Percentiles rank a stretch among this genome's conserved stretches.
Conservation (phyloP, 805 yeast genomes). For the Wickerhamomyces ciferrii region DNA sequence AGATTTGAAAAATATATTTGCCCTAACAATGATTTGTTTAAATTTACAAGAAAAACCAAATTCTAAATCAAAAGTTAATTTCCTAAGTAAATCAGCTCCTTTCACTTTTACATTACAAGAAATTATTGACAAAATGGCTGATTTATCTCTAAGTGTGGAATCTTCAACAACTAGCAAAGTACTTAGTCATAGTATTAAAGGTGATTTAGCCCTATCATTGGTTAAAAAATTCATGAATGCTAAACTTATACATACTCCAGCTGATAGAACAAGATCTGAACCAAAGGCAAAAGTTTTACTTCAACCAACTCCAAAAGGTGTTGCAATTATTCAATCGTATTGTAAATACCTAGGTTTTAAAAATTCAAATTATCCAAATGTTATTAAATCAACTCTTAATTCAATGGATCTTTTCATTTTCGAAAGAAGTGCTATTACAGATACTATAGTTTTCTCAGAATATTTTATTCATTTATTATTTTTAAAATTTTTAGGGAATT, state of each 20-base stretch:
- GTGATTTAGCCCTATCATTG: slow-evolving; percentile 41
- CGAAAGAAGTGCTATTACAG: slow-evolving; percentile 57
- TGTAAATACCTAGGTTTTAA: slow-evolving; percentile 51
- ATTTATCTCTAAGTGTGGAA: slow-evolving; percentile 42
- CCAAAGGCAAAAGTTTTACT: slow-evolving; percentile 39
- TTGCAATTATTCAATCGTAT: slow-evolving; percentile 59
- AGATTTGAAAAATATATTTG: slow-evolving; percentile 57
- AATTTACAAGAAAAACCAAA: slow-evolving; percentile 29
- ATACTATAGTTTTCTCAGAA: slow-evolving; percentile 54
- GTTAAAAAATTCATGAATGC: slow-evolving; percentile 52
- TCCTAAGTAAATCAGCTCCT: slow-evolving; percentile 33
- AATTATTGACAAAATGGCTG: slow-evolving; percentile 48
- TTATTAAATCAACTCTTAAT: slow-evolving; percentile 56
- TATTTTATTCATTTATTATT: slow-evolving; percentile 65
- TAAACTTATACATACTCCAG: slow-evolving; percentile 67
- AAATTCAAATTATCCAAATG: slow-evolving; percentile 30
- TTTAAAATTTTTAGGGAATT: slow-evolving; percentile 52
- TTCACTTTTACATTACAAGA: slow-evolving; percentile 46
- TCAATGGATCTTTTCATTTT: slow-evolving; percentile 67
- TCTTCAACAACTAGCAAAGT: slow-evolving; percentile 45
- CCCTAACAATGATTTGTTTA: slow-evolving; percentile 42
- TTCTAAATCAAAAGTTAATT: slow-evolving; percentile 17
- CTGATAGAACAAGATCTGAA: slow-evolving; percentile 56
- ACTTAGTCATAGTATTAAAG: slow-evolving; percentile 48
- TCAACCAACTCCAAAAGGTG: slow-evolving; percentile 93